Evolutionary conservation across 805 yeast species (phyloP).

Genomic region (Jamesozyma piceae): DNA sequence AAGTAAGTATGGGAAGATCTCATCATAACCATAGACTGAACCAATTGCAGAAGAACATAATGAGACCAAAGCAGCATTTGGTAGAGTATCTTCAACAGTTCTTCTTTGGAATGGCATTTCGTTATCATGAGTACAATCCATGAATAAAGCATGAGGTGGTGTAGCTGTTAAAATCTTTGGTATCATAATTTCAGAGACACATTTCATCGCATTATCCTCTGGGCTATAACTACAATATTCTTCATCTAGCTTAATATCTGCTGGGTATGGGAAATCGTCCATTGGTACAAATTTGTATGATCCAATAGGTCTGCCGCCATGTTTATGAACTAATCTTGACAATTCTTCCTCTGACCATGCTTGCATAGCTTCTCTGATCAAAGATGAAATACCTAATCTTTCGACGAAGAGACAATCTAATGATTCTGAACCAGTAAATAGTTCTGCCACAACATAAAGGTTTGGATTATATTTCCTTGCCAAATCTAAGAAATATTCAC

Average conservation of each 20-base stretch:
- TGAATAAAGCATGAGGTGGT: slow-evolving; percentile 87
- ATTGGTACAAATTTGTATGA: slow-evolving; percentile 74
- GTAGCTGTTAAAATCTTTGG: slow-evolving; percentile 57
- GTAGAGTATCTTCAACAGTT: slow-evolving; percentile 87
- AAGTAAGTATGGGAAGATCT: slow-evolving; percentile 72
- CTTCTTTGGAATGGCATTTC: slow-evolving; percentile 83
- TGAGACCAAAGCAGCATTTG: slow-evolving; percentile 90
- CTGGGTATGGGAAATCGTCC: slow-evolving; percentile 64
- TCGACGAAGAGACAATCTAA: slow-evolving; percentile 87
- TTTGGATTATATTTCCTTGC: slow-evolving; percentile 82
- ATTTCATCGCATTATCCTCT: slow-evolving; percentile 13
- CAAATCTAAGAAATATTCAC: slow-evolving; percentile 74
- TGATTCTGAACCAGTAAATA: slow-evolving; percentile 86
- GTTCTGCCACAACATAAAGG: slow-evolving; percentile 86
- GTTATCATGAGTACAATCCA: slow-evolving; percentile 98
- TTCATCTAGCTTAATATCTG: slow-evolving; percentile 35
- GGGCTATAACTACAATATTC: slow-evolving; percentile 14
- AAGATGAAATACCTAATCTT: slow-evolving; percentile 76
- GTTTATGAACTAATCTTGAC: slow-evolving; percentile 76
- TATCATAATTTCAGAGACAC: slow-evolving; percentile 54
- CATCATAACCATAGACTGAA: slow-evolving; percentile 89
- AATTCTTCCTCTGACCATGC: slow-evolving; percentile 84
- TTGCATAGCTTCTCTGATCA: slow-evolving; percentile 96
- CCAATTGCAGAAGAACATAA: slow-evolving; percentile 92
- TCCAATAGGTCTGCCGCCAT: slow-evolving; percentile 95